Percentiles rank a stretch among this genome's conserved stretches.
Evolutionary conservation across 208 protist species (phyloP).

Genomic region (Acanthamoeba lenticulata): DNA sequence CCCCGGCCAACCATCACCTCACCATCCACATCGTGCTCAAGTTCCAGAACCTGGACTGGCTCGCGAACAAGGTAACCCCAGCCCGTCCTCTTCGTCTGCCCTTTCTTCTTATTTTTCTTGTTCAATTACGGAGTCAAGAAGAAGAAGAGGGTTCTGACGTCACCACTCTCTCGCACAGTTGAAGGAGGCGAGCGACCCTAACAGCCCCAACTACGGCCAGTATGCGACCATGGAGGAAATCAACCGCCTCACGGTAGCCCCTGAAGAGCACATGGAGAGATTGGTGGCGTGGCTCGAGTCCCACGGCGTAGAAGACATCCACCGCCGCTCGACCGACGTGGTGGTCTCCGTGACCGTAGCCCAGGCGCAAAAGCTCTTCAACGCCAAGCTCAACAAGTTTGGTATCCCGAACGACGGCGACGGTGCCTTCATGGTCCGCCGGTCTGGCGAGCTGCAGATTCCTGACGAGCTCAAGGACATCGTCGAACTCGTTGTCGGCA

Average conservation of each 20-base stretch:
- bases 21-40: constrained; percentile 55
- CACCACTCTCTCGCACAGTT: background rate
- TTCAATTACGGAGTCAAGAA: background rate
- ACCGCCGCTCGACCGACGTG: background rate
- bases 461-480: constrained; percentile 53
- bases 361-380: constrained; percentile 40
- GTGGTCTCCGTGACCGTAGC: constrained; percentile 33
- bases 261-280: constrained; percentile 10
- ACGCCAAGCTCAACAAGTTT: constrained; percentile 43
- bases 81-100: background rate
- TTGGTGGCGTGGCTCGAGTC: constrained; percentile 27
- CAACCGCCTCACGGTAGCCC: background rate
- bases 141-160: background rate
- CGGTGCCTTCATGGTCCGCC: constrained; percentile 33
- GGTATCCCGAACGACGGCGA: constrained; percentile 27
- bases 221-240: constrained; percentile 47
- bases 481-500: constrained; percentile 9
- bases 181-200: constrained; percentile 8
- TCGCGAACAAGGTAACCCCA: background rate
- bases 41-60: constrained; percentile 26
- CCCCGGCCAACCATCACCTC: constrained; percentile 14
- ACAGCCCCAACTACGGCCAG: constrained; percentile 46
- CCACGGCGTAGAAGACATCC: constrained; percentile 28
- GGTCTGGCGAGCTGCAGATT: constrained; percentile 16
- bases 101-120: background rate